Conservation (phyloP, 2,329 filamentous ascomycete species). For the Trichoderma endophyticum region DNA sequence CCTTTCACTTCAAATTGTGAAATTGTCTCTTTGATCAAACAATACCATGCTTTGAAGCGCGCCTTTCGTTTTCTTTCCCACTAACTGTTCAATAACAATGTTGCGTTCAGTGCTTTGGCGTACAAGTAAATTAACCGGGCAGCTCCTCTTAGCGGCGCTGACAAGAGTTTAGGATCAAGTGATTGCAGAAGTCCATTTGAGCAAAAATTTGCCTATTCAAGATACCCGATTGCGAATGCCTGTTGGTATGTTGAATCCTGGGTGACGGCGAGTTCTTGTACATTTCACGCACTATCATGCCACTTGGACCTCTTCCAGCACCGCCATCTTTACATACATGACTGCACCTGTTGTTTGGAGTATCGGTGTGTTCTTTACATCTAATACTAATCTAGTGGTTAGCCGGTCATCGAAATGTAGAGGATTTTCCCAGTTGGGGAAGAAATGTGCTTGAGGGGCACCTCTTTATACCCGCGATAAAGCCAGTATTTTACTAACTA, state of each 20-base stretch:
- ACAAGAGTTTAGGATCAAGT: background rate
- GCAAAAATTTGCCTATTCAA: background rate
- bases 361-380: background rate
- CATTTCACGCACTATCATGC: background rate
- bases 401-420: background rate
- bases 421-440: background rate
- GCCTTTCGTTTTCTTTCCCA: no score
- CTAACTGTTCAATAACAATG: background rate
- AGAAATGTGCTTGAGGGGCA: background rate
- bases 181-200: background rate
- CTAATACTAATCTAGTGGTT: background rate
- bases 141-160: background rate
- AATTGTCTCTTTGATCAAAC: no score
- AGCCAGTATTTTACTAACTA: background rate
- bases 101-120: background rate
- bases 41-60: no score
- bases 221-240: background rate
- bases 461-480: background rate
- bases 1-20: no score
- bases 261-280: background rate
- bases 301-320: background rate
- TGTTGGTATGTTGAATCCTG: background rate
- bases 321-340: background rate
- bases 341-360: background rate
- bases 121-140: background rate